Evolutionary conservation across 805 yeast species (phyloP), one percentile per base, ranked within the genome.

Genomic region (Kazachstania psychrophila): DNA sequence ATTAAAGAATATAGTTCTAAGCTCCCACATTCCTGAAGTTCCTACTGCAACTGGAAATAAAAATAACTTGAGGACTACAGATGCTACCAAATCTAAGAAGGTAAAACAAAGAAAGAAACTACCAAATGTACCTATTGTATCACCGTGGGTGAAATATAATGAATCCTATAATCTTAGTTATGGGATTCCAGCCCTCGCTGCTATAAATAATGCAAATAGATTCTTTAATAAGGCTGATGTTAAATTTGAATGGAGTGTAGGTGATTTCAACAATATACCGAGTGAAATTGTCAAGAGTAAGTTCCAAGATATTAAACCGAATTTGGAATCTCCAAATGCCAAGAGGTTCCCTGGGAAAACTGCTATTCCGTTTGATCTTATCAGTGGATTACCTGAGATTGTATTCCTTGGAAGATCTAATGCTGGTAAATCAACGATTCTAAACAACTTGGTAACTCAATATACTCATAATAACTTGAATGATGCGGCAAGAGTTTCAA

Each of bases 391-490:
- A 10, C 95, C 95, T 0, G 95, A 86, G 50, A 72, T 86, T 4
- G 63, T 80, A 3, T 68, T 87, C 32, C 47, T 87, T 31, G 96
- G 96, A 0, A 72, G 84, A 44, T 79, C 94, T 33, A 87, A 87
- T 48, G 87, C 79, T 6, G 96, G 96, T 0, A 87, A 87, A 52
- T 83, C 94, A 0, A 76, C 94, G 0, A 54, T 87, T 18, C 62
- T 87, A 28, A 82, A 83, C 49, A 72, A 71, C 10, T 38, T 85
- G 7, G 59, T 82, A 4, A 62, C 75, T 1, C 61, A 62, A 25
- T 54, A 59, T 6, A 48, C 51, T 18, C 51, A 53, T 36, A 56
- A 53, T 28, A 56, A 44, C 16, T 44, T 49, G 34, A 51, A 42
- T 39, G 56, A 44, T 31, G 69, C 62, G 41, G 89, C 87, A 7